Evolutionary conservation across 441 rosid species (phyloP).

Genomic region (Lepidium campestre): DNA sequence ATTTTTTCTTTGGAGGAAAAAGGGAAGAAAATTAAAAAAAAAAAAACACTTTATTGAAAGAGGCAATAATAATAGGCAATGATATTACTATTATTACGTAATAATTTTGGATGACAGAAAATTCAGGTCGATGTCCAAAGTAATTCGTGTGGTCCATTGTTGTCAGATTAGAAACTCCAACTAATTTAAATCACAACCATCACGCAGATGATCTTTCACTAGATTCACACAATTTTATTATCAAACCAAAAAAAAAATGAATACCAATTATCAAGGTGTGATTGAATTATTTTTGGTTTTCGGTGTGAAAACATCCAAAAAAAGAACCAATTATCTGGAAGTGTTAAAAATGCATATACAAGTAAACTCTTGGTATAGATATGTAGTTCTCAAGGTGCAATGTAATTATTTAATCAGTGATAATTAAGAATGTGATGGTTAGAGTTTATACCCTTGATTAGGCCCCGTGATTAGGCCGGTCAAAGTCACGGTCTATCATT

Average conservation of each 20-base stretch:
- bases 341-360: background rate
- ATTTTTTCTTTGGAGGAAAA: too few species aligned
- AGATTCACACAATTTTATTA: background rate
- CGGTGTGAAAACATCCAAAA: too few species aligned
- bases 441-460: too few species aligned
- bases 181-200: background rate
- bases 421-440: too few species aligned
- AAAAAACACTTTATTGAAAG: background rate
- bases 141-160: conserved; percentile 8
- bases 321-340: too few species aligned
- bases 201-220: background rate
- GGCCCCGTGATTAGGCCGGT: too few species aligned
- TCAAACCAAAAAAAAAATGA: background rate
- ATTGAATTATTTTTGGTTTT: background rate
- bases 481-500: too few species aligned
- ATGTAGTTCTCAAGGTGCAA: background rate
- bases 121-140: background rate
- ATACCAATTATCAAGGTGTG: background rate
- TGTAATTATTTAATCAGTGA: background rate
- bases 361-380: background rate
- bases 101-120: background rate
- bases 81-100: conserved; percentile 1
- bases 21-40: too few species aligned
- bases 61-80: background rate
- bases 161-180: conserved; percentile 9